These are phyloP conservation scores for Mrakia gelida DNA, from an alignment of 768 basidiomycete species.

Conservation along the genomic window DNA sequence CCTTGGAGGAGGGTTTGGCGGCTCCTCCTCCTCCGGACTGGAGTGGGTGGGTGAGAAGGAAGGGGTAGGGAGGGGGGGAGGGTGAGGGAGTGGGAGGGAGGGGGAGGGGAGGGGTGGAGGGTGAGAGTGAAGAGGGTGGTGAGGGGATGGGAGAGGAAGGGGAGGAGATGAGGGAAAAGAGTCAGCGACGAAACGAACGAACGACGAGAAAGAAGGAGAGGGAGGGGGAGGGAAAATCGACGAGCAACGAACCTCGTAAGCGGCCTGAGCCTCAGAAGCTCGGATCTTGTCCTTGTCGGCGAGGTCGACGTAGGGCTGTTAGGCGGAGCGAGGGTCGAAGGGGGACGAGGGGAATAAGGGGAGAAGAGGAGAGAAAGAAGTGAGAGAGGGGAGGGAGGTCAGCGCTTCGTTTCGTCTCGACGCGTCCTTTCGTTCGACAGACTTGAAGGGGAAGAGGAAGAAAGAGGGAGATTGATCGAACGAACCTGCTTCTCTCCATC, in stretches of 20 bases:
- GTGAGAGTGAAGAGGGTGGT: neutral
- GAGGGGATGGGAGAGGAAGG: too few species aligned
- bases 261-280: conserved; percentile 65
- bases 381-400: too few species aligned
- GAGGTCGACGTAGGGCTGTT: conserved; percentile 78
- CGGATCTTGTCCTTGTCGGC: conserved; percentile 82
- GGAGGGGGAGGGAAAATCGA: neutral
- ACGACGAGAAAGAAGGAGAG: neutral
- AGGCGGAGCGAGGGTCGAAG: neutral
- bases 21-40: too few species aligned
- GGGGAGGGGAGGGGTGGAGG: neutral
- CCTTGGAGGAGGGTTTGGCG: too few species aligned
- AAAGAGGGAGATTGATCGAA: neutral
- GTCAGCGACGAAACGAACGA: neutral
- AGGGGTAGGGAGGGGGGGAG: too few species aligned
- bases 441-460: neutral
- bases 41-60: too few species aligned
- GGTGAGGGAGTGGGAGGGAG: neutral
- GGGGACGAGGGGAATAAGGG: conserved; percentile 6
- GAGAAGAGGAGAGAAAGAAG: neutral
- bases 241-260: conserved; percentile 39
- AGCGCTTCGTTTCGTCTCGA: neutral
- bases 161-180: too few species aligned
- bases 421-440: too few species aligned
- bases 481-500: conserved; percentile 65